Evolutionary conservation across 1,284 basidiomycete species (phyloP).

Genomic region (Marasmius sp.): DNA sequence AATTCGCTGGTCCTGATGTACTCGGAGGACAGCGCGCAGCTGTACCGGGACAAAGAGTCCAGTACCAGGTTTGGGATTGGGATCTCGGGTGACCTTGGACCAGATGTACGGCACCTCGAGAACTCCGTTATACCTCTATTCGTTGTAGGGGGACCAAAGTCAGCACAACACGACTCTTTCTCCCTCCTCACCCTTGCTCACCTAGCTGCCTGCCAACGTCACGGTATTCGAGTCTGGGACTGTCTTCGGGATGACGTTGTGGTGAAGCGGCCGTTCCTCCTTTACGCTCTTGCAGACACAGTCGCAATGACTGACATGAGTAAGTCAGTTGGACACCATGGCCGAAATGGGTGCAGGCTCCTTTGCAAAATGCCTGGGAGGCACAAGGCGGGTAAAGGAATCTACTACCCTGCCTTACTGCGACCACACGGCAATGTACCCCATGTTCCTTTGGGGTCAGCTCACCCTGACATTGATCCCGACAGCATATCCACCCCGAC

Average conservation of each 20-base stretch:
- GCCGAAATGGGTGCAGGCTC: slow-evolving; percentile 28
- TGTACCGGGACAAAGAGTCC: slow-evolving; percentile 28
- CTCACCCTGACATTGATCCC: neutral
- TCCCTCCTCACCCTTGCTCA: slow-evolving; percentile 32
- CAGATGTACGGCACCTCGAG: slow-evolving; percentile 19
- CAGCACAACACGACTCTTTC: slow-evolving; percentile 36
- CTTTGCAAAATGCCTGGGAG: slow-evolving; percentile 7
- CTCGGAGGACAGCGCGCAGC: slow-evolving; percentile 31
- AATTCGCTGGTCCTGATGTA: slow-evolving; percentile 24
- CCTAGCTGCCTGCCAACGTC: slow-evolving; percentile 21
- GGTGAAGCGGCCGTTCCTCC: slow-evolving; percentile 8
- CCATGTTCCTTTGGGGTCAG: neutral
- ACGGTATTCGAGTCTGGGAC: slow-evolving; percentile 31
- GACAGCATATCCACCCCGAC: neutral
- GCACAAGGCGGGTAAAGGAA: slow-evolving; percentile 6
- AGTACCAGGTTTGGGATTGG: slow-evolving; percentile 30
- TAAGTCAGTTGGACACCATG: slow-evolving; percentile 35
- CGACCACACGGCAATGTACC: neutral
- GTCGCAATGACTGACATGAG: slow-evolving; percentile 26
- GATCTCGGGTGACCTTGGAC: slow-evolving; percentile 20
- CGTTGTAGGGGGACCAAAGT: slow-evolving; percentile 30
- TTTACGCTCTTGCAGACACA: slow-evolving; percentile 24
- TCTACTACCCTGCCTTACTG: slow-evolving; percentile 13
- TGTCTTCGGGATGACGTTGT: slow-evolving; percentile 6
- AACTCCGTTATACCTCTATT: slow-evolving; percentile 23